Conservation (phyloP, 352 stramenopile genomes). For the Globisporangium emineosum region DNA sequence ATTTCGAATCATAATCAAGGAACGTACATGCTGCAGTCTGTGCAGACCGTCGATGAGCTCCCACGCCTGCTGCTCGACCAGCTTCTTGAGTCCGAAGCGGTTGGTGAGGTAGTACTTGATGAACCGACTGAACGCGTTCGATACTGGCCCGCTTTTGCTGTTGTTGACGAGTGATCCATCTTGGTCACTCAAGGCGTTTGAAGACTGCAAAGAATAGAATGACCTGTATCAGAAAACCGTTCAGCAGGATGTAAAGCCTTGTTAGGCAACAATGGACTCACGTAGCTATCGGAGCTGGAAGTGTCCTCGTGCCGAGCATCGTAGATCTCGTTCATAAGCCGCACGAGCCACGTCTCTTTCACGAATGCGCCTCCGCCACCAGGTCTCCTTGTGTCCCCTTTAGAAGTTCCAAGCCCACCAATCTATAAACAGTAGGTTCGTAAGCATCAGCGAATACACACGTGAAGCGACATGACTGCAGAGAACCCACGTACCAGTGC, state of each 20-base stretch:
- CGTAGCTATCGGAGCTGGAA: constrained; percentile 17
- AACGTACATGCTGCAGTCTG: constrained; percentile 32
- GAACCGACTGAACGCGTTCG: constrained; percentile 35
- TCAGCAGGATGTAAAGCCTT: no score
- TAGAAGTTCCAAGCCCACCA: neutral
- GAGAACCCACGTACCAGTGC: constrained; percentile 22
- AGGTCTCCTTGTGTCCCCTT: neutral
- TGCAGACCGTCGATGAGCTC: constrained; percentile 52
- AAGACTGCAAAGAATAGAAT: neutral
- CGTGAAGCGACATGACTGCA: neutral
- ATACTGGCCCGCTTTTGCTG: neutral
- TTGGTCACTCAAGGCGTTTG: neutral
- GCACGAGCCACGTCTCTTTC: constrained; percentile 46
- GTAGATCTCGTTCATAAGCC: constrained; percentile 72
- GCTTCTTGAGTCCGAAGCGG: constrained; percentile 52
- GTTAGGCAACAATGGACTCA: constrained; percentile 12
- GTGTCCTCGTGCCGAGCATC: constrained; percentile 44
- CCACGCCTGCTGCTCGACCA: constrained; percentile 61
- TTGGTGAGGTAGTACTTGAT: constrained; percentile 63
- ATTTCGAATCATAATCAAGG: neutral
- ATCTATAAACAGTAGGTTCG: no score
- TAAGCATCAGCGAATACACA: no score
- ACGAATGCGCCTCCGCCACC: constrained; percentile 20
- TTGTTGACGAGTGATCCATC: neutral
- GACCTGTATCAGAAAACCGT: no score